Base-by-base conservation (phyloP, 768 basidiomycete genomes). In the Hirschioporus abietinus region DNA sequence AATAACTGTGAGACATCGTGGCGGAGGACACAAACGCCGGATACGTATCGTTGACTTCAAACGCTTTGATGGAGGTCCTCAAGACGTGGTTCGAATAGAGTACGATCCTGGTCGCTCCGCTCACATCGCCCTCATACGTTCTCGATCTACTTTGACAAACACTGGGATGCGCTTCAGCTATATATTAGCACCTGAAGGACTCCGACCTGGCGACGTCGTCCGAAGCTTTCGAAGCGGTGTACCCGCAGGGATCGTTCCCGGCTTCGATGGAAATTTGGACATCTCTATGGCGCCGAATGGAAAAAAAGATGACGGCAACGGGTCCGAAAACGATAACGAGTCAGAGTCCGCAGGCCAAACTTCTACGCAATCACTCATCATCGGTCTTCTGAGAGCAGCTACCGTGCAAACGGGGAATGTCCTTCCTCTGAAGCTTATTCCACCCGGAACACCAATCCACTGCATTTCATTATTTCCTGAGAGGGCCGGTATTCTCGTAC, bases 91-190 rank as follows among this genome's bases (percentile, higher is more conserved):
- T 3, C 86, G 97, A 61, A 93, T 99, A 70, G 97, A 99, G 79
- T 99, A 96, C 73, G 97, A 99, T 80, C 97, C 97, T 0, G 92
- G 92, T 4, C 84, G 97, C 59, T 92, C 89, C 36, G 94, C 93
- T 7, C 97, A 99, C 76, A 96, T 99, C 73, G 96, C 97, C 1
- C 84, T 99, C 67, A 74, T 98, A 73, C 83, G 83, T 74, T 89
- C 86, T 73, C 81, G 88, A 63, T 80, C 87, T 70, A 75, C 82
- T 3, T 74, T 74, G 9, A 81, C 84, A 35, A 80, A 83, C 68
- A 90, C 86, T 0, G 76, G 66, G 67, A 80, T 83, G 68, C 83
- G 80, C 71, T 96, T 91, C 88, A 91, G 88, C 73, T 99, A 99
- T 75, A 95, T 99, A 72, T 79, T 99, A 60, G 95, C 97, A 1